A percentile compares a stretch with the other conserved stretches of the same genome.
Conservation (phyloP, 257 asterid genomes). For the Lycium ferocissimum region DNA sequence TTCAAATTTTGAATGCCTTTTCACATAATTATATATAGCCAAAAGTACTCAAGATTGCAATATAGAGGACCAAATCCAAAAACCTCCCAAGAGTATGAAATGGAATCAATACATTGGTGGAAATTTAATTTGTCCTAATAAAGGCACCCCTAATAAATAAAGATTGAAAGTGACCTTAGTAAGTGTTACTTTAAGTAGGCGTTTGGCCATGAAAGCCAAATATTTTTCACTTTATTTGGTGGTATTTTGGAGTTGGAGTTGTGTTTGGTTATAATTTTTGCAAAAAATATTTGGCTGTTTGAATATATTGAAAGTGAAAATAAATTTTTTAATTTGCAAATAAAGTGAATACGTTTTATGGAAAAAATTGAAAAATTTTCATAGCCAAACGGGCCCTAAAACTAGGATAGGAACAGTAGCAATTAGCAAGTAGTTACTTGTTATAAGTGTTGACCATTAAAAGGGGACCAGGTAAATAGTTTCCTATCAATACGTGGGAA, state of each 20-base stretch:
- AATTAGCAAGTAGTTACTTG: conserved; percentile 14
- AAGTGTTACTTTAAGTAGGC: background rate
- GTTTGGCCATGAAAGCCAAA: too few species aligned
- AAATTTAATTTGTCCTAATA: background rate
- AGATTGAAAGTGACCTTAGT: conserved; percentile 27
- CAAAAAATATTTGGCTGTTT: too few species aligned
- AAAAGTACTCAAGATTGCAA: background rate
- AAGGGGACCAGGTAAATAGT: conserved; percentile 31
- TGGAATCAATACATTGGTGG: background rate
- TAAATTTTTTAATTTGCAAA: too few species aligned
- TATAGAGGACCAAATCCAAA: background rate
- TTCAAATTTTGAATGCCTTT: too few species aligned
- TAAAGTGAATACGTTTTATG: too few species aligned
- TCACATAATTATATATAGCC: too few species aligned
- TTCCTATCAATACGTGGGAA: conserved; percentile 42
- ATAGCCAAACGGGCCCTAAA: too few species aligned
- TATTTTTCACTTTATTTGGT: too few species aligned
- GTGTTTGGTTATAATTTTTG: too few species aligned
- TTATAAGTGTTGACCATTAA: conserved; percentile 42
- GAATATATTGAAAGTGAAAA: too few species aligned
- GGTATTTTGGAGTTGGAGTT: too few species aligned
- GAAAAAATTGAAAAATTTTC: too few species aligned
- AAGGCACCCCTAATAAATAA: background rate
- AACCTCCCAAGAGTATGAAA: background rate
- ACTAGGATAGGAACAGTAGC: conserved; percentile 13